Evolutionary conservation across 2,329 filamentous ascomycete species (phyloP).

Genomic region (Fusarium nurragi): DNA sequence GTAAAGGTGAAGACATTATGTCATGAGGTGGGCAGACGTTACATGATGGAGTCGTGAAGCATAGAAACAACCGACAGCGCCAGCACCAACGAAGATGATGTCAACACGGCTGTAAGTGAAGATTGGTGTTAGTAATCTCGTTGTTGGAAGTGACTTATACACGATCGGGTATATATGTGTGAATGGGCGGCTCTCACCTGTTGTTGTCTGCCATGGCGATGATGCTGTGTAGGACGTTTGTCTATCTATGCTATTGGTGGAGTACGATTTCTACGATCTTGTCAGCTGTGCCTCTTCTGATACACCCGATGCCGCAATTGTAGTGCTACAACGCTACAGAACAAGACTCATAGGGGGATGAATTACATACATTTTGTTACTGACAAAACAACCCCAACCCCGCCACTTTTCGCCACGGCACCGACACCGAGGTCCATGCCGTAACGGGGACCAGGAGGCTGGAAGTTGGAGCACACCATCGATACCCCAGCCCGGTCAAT

Average conservation of each 20-base stretch:
- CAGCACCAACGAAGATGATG: conserved; percentile 74
- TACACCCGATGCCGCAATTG: not conserved
- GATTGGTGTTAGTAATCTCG: conserved; percentile 14
- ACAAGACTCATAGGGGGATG: conserved; percentile 14
- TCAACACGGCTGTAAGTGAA: conserved; percentile 51
- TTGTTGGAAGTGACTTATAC: not conserved
- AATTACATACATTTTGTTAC: not conserved
- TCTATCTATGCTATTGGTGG: conserved; percentile 8
- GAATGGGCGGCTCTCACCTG: conserved; percentile 16
- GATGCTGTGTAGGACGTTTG: not conserved
- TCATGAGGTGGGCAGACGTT: conserved; percentile 34
- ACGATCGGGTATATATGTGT: not conserved
- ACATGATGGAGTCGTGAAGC: conserved; percentile 73
- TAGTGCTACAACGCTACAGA: not conserved
- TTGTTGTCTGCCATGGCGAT: conserved; percentile 29
- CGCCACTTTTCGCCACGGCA: conserved; percentile 23
- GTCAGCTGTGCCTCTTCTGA: not conserved
- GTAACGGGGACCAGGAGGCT: conserved; percentile 16
- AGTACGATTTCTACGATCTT: not conserved
- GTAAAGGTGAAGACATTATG: conserved; percentile 4
- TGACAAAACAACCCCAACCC: conserved; percentile 14
- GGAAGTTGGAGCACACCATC: conserved; percentile 34
- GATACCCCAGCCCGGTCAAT: conserved; percentile 4
- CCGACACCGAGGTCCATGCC: conserved; percentile 26
- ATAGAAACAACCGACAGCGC: conserved; percentile 78